Conservation (phyloP, 1,284 basidiomycete genomes). For the Cryptococcus sp. region DNA sequence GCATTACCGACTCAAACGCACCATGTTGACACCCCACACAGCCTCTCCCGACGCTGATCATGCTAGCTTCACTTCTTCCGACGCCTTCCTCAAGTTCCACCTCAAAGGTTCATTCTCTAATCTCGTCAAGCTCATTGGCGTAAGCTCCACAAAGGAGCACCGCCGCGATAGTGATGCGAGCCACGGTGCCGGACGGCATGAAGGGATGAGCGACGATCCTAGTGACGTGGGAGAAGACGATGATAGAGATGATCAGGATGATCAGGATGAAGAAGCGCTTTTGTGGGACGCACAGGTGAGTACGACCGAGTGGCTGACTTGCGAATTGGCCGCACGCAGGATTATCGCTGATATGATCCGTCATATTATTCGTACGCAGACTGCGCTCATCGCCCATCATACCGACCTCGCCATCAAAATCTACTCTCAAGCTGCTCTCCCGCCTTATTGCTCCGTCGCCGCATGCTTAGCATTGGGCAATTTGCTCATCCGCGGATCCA, state of each 20-base stretch:
- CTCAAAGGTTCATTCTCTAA: slow-evolving; percentile 23
- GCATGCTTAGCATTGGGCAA: slow-evolving; percentile 49
- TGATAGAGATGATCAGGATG: slow-evolving; percentile 16
- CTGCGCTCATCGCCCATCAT: slow-evolving; percentile 46
- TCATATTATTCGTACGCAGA: slow-evolving; percentile 21
- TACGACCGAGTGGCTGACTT: not conserved
- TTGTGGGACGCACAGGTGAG: slow-evolving; percentile 50
- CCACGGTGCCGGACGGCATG: slow-evolving; percentile 1
- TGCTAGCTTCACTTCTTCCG: no score
- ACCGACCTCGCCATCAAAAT: slow-evolving; percentile 38
- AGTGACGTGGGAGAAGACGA: slow-evolving; percentile 11
- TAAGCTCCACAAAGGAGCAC: slow-evolving; percentile 6
- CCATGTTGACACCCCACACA: no score
- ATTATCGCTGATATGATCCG: slow-evolving; percentile 1
- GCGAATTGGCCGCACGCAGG: not conserved
- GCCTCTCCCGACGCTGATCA: no score
- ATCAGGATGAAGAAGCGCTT: slow-evolving; percentile 38
- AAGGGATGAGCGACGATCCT: slow-evolving; percentile 3
- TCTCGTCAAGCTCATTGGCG: slow-evolving; percentile 16
- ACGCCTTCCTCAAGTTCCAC: not conserved
- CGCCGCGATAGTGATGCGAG: not conserved
- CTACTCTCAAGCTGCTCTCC: slow-evolving; percentile 43
- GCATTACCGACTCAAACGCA: no score
- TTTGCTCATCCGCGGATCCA: slow-evolving; percentile 40
- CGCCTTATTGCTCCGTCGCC: slow-evolving; percentile 38